A percentile compares a stretch with the other conserved stretches of the same genome.
These are phyloP conservation scores for Glycine soja DNA, from an alignment of 306 rosid genomes.

Conservation along the genomic window DNA sequence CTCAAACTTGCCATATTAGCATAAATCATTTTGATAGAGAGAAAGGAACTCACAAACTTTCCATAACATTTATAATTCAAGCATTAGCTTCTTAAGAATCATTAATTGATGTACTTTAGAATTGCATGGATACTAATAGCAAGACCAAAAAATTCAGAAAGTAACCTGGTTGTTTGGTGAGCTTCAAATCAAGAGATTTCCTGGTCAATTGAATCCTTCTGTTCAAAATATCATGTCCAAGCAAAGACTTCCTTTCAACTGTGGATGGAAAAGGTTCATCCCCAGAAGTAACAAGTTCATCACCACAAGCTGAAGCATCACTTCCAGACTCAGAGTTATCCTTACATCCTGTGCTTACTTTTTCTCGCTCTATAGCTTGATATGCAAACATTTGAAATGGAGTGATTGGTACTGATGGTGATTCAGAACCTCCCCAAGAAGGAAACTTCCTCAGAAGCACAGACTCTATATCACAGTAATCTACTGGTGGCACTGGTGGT, in stretches of 20 bases:
- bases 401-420: constrained; percentile 56
- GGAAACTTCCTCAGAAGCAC: constrained; percentile 65
- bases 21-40: background rate
- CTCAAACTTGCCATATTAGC: background rate
- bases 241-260: constrained; percentile 58
- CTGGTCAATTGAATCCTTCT: constrained; percentile 54
- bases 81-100: constrained; percentile 27
- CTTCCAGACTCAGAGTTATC: constrained; percentile 85
- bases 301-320: constrained; percentile 79
- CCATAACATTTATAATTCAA: background rate
- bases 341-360: constrained; percentile 40
- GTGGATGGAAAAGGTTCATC: constrained; percentile 65
- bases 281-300: constrained; percentile 57
- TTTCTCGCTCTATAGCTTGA: constrained; percentile 65
- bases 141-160: background rate
- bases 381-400: constrained; percentile 90
- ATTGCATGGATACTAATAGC: constrained; percentile 11
- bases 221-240: constrained; percentile 47
- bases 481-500: constrained; percentile 61
- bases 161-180: constrained; percentile 63
- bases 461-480: constrained; percentile 78
- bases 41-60: background rate
- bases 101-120: constrained; percentile 8
- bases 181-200: constrained; percentile 57
- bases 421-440: constrained; percentile 62